Base-by-base conservation (phyloP, 352 stramenopile species). In the Phytophthora colocasiae region DNA sequence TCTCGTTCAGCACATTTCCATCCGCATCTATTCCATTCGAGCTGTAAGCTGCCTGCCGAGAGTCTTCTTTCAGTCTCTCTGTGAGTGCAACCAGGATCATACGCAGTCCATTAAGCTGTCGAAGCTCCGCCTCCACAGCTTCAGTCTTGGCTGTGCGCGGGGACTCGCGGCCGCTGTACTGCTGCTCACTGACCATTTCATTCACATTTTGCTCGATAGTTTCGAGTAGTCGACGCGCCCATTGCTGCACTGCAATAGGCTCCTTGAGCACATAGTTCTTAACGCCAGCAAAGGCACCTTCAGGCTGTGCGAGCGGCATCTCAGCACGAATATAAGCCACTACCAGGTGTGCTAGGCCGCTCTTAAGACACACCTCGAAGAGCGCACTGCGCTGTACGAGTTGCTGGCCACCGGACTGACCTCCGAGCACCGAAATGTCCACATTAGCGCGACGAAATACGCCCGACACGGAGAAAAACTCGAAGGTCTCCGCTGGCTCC, bases 381-480 rank as follows among this genome's bases (percentile, higher is more conserved):
- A 95, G 87, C 31, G 87, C 80, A 39, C 77, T 89, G 34, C 87
- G 85, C 66, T 95, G 83, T 32, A 82, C 68, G 26, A 95, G 59
- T 15, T 68, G 48, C 66, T 81, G 67, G 1, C 69, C 58, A 0
- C 36, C 55, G 39, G 71, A 24, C 9, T 75, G 68, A 29, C 75
- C 71, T 43, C 52, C 63, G 40, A 84, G 69, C 39, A 90, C 59
- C 46, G 87, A 83, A 15, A 60, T 47, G 52, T 93, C 81, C 53
- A 95, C 77, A 40, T 87, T 80, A 24, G 75, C 72, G 34, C 74
- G 81, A 34, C 78, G 80, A 52, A 91, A 96, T 17, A 96, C 74
- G 19, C 87, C 87, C 1, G 87, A 90, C 39, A 91, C 85, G 22
- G 79, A 83, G 54, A 95, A 93, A 69, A 93, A 88, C 78, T 95